These are phyloP conservation scores for Sporothrix variecibatus DNA, from an alignment of 2,329 filamentous ascomycete genomes.

Conservation along the genomic window DNA sequence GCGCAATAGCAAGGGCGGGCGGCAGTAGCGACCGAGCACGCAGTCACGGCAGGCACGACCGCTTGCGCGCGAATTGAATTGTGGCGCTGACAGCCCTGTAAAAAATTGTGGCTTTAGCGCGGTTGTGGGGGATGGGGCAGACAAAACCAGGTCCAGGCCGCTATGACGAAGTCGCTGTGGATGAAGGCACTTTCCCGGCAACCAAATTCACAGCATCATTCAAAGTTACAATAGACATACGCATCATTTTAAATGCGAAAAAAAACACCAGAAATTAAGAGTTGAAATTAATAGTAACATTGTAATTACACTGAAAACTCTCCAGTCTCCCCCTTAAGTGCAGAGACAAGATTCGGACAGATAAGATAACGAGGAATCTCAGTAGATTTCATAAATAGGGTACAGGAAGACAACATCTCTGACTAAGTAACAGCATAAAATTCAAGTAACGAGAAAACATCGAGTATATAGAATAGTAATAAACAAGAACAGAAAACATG, in stretches of 20 bases:
- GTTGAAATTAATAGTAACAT: neutral
- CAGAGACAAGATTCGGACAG: neutral
- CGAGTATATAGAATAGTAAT: neutral
- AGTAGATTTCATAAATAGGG: too few relatives aligned
- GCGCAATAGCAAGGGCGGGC: slow-evolving; percentile 13
- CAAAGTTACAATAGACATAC: too few relatives aligned
- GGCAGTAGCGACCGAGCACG: neutral
- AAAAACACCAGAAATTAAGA: neutral
- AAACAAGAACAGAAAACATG: neutral
- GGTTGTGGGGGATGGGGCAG: neutral
- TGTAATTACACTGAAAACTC: too few relatives aligned
- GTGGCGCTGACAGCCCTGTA: slow-evolving; percentile 25
- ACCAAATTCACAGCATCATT: too few relatives aligned
- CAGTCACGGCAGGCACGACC: neutral
- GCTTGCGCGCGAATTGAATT: neutral
- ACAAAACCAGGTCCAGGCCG: too few relatives aligned
- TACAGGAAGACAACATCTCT: neutral
- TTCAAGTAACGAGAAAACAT: neutral
- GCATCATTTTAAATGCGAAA: too few relatives aligned
- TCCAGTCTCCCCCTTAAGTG: too few relatives aligned
- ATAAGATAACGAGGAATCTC: too few relatives aligned
- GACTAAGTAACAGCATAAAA: neutral
- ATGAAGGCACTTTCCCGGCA: neutral
- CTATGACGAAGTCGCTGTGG: neutral
- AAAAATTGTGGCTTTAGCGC: slow-evolving; percentile 24